These are phyloP conservation scores for Cenchrus americanus DNA, from an alignment of 176 grass and related monocot genomes.

Conservation along the genomic window DNA sequence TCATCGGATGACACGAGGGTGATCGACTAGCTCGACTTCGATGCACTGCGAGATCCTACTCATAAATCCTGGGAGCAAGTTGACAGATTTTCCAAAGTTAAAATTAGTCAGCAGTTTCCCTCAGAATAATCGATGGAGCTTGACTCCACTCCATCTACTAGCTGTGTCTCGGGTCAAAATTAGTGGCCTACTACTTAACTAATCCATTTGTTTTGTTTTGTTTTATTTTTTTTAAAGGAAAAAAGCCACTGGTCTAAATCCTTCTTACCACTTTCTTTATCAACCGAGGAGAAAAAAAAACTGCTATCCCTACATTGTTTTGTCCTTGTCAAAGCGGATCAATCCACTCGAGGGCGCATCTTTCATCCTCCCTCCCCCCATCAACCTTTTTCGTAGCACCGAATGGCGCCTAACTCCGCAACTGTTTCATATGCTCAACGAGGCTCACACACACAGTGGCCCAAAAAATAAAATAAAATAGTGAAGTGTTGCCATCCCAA, in stretches of 20 bases:
- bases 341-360: neutral
- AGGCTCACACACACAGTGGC: neutral
- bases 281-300: too few relatives aligned
- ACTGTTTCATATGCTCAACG: neutral
- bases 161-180: slow-evolving; percentile 6
- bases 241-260: neutral
- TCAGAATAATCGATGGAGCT: neutral
- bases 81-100: neutral
- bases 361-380: neutral
- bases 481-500: neutral
- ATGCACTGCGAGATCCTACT: neutral
- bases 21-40: too few relatives aligned
- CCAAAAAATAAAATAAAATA: too few relatives aligned
- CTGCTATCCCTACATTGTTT: neutral
- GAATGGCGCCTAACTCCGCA: neutral
- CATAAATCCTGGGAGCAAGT: neutral
- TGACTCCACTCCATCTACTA: neutral
- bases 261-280: too few relatives aligned
- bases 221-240: too few relatives aligned
- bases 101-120: neutral
- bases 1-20: neutral
- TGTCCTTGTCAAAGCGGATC: neutral
- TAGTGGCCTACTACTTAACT: neutral
- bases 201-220: too few relatives aligned
- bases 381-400: neutral